These are phyloP conservation scores for Cyclocybe aegerita DNA, from an alignment of 768 basidiomycete genomes.

Conservation along the genomic window DNA sequence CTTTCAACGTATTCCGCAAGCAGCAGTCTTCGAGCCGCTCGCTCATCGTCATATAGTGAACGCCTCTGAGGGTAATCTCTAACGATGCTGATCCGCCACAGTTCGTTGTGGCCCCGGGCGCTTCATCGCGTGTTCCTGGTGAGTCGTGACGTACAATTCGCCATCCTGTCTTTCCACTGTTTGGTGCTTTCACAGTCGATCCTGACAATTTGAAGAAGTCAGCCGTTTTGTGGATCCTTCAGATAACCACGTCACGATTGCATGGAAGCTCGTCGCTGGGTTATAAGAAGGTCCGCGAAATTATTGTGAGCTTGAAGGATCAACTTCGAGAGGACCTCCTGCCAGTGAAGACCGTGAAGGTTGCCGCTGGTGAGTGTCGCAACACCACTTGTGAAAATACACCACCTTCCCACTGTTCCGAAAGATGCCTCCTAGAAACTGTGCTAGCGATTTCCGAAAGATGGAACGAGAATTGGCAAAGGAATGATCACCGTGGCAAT, in stretches of 20 bases:
- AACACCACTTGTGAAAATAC: no score
- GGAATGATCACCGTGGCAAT: conserved; percentile 5
- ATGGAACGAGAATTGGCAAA: conserved; percentile 1
- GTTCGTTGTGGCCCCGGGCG: no score
- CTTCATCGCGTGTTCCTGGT: no score
- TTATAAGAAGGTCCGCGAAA: conserved; percentile 3
- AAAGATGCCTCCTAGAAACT: background rate
- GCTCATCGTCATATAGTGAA: no score
- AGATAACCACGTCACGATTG: conserved; percentile 5
- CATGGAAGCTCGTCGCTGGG: conserved; percentile 2
- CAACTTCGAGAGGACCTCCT: background rate
- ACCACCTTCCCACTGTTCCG: conserved; percentile 1
- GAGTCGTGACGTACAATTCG: no score
- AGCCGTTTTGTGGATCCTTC: conserved; percentile 5
- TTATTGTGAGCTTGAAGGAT: conserved; percentile 1
- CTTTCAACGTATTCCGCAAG: no score
- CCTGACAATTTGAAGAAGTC: background rate
- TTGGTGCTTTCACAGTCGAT: background rate
- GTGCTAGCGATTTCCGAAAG: conserved; percentile 1
- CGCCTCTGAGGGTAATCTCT: no score
- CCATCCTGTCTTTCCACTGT: no score
- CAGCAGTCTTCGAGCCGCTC: no score
- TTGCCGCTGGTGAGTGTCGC: no score
- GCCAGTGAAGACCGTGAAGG: background rate
- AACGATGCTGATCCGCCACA: no score